Evolutionary conservation across 192 early-diverging fungal genomes (phyloP).

Genomic region (Neocallimastix lanati): DNA sequence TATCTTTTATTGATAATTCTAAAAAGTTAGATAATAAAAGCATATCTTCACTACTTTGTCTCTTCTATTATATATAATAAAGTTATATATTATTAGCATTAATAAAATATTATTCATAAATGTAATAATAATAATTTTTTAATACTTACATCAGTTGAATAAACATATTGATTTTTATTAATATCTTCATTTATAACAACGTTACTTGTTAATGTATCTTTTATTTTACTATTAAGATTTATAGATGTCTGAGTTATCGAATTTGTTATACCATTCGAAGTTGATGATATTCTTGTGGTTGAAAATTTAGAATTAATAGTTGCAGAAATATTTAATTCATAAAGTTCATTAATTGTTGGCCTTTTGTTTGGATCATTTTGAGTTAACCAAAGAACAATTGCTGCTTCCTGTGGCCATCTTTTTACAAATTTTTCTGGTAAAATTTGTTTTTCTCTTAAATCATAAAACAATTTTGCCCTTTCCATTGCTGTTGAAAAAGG

Average conservation of each 20-base stretch:
- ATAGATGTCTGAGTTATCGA: too few relatives aligned
- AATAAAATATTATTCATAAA: too few relatives aligned
- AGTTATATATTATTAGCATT: too few relatives aligned
- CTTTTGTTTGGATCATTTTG: constrained; percentile 46
- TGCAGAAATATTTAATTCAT: neutral
- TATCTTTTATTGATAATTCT: neutral
- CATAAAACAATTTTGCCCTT: constrained; percentile 45
- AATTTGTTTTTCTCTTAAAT: constrained; percentile 38
- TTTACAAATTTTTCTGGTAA: constrained; percentile 48
- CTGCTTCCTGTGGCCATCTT: constrained; percentile 56
- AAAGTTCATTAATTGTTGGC: constrained; percentile 36
- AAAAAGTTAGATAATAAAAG: neutral
- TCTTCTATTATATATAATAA: neutral
- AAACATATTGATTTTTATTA: neutral
- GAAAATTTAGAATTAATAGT: neutral
- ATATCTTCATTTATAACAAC: neutral
- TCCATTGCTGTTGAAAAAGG: constrained; percentile 85
- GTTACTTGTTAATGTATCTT: neutral
- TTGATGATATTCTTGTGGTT: neutral
- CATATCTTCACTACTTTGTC: neutral
- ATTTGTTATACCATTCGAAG: neutral
- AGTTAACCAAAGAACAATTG: constrained; percentile 71
- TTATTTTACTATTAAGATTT: too few relatives aligned
- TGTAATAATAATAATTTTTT: too few relatives aligned
- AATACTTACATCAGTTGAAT: neutral